Evolutionary conservation across 257 asterid genomes (phyloP).

Genomic region (Eustoma russellianum): DNA sequence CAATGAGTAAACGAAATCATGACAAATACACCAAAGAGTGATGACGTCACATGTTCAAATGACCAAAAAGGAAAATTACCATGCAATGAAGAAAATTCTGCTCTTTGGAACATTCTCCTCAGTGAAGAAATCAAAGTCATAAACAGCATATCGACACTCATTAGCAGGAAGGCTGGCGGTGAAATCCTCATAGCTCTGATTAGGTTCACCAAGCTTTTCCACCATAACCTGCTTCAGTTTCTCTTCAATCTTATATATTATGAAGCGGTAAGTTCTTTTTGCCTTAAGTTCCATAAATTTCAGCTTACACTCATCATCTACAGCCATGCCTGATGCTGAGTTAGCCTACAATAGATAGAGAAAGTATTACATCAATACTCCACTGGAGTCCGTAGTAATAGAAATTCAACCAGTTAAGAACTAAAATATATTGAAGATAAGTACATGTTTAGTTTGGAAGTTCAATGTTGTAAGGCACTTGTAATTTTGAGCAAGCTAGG

Average conservation of each 20-base stretch:
- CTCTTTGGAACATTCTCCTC: constrained; percentile 31
- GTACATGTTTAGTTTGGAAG: too few species aligned
- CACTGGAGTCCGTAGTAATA: too few species aligned
- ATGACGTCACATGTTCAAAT: not conserved
- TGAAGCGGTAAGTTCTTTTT: constrained; percentile 27
- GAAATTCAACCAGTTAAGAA: not conserved
- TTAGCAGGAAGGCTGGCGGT: constrained; percentile 30
- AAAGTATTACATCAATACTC: not conserved
- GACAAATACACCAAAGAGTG: not conserved
- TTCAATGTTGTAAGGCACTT: too few species aligned
- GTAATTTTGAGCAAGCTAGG: too few species aligned
- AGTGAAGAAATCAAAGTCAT: constrained; percentile 31
- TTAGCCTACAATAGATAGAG: constrained; percentile 20
- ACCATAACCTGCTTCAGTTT: constrained; percentile 35
- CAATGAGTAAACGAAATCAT: not conserved
- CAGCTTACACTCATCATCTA: constrained; percentile 32
- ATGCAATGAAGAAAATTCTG: constrained; percentile 34
- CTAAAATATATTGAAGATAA: not conserved
- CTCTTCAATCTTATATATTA: constrained; percentile 36
- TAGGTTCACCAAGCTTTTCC: constrained; percentile 34
- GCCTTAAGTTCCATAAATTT: constrained; percentile 31
- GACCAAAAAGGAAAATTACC: constrained; percentile 11
- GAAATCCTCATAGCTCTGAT: constrained; percentile 28
- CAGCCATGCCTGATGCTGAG: constrained; percentile 38
- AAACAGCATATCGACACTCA: constrained; percentile 37